phyloP scores from a whole-genome alignment of 2,329 filamentous ascomycete species.

The Fusarium virguliforme region DNA sequence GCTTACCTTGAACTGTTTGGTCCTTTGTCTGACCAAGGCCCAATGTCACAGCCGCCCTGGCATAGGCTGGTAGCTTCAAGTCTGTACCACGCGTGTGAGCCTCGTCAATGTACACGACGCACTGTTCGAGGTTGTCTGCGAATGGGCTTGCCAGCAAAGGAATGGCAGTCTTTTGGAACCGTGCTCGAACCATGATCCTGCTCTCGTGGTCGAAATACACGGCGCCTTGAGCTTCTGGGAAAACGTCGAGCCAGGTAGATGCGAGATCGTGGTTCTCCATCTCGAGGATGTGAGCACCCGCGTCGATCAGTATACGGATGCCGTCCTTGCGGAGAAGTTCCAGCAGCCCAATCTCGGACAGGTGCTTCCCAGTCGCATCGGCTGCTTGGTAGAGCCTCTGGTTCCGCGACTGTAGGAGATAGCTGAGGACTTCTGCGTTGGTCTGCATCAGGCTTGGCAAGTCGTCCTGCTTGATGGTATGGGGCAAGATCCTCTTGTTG shows the following conservation, averaged over 20 bases:
- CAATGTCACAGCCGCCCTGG: slow-evolving; percentile 70
- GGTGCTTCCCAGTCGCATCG: slow-evolving; percentile 53
- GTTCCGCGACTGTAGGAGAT: slow-evolving; percentile 69
- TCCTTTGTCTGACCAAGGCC: slow-evolving; percentile 73
- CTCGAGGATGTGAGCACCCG: slow-evolving; percentile 76
- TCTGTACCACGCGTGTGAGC: slow-evolving; percentile 75
- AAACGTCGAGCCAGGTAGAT: slow-evolving; percentile 65
- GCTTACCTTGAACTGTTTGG: slow-evolving; percentile 71
- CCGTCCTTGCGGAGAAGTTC: slow-evolving; percentile 7
- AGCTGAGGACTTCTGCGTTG: slow-evolving; percentile 74
- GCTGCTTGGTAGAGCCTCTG: slow-evolving; percentile 59
- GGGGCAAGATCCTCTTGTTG: slow-evolving; percentile 70
- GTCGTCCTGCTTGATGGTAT: slow-evolving; percentile 75
- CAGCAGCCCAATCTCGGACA: slow-evolving; percentile 48
- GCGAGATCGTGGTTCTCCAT: slow-evolving; percentile 69
- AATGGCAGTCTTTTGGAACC: slow-evolving; percentile 59
- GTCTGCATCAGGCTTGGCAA: slow-evolving; percentile 71
- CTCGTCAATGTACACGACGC: slow-evolving; percentile 74
- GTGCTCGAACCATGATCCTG: slow-evolving; percentile 42
- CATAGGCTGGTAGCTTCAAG: slow-evolving; percentile 66
- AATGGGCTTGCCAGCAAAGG: slow-evolving; percentile 70
- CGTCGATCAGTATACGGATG: slow-evolving; percentile 74
- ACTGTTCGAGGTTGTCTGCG: slow-evolving; percentile 66
- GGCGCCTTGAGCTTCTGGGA: slow-evolving; percentile 62
- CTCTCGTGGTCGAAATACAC: slow-evolving; percentile 66